These are phyloP conservation scores for Paraphoma sp. DNA, from an alignment of 2,329 filamentous ascomycete genomes.

Conservation along the genomic window DNA sequence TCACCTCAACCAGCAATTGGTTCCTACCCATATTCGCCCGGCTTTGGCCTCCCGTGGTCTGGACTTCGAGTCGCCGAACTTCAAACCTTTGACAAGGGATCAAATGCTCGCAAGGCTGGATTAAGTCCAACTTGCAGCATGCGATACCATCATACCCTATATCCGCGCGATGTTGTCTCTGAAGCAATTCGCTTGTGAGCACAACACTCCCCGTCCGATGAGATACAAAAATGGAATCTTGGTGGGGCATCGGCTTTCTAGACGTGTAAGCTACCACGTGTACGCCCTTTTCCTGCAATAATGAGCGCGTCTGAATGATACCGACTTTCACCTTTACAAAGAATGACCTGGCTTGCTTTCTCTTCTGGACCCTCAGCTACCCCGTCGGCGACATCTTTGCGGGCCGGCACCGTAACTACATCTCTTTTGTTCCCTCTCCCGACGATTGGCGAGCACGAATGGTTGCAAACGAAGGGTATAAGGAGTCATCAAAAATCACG, in stretches of 20 bases:
- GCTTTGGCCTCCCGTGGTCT: conserved; percentile 78
- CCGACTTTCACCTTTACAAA: conserved; percentile 43
- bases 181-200: conserved; percentile 40
- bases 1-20: conserved; percentile 83
- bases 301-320: conserved; percentile 49
- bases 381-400: conserved; percentile 34
- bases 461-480: conserved; percentile 35
- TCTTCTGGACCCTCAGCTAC: conserved; percentile 34
- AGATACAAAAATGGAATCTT: conserved; percentile 45
- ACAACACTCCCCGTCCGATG: conserved; percentile 38
- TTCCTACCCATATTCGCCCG: conserved; percentile 81
- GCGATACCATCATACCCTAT: conserved; percentile 49
- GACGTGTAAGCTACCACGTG: conserved; percentile 43
- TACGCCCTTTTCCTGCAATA: conserved; percentile 44
- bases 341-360: conserved; percentile 46
- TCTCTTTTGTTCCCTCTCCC: conserved; percentile 39
- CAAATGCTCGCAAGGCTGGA: conserved; percentile 98
- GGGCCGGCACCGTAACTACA: conserved; percentile 41
- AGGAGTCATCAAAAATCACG: conserved; percentile 41
- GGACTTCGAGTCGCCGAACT: conserved; percentile 81
- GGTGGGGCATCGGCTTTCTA: conserved; percentile 44
- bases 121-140: conserved; percentile 55
- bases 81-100: conserved; percentile 87
- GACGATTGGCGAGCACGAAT: conserved; percentile 33
- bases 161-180: conserved; percentile 45